Evolutionary conservation across 2,329 filamentous ascomycete species (phyloP), one percentile per base, ranked within the genome.

Genomic region (Colletotrichum sp.): DNA sequence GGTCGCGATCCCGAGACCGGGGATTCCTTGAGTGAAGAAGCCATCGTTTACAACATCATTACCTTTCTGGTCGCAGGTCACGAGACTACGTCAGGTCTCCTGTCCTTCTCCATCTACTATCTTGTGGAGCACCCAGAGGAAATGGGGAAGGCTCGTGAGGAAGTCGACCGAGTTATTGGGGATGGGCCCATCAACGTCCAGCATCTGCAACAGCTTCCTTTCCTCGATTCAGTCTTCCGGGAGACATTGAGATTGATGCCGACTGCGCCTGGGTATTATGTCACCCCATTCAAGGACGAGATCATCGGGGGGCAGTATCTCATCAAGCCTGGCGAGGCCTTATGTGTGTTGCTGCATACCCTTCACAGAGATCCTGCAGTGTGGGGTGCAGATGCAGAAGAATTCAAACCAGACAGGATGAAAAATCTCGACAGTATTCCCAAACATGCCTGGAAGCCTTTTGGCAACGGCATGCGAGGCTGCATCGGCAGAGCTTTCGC

Each of bases 11-110:
- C 90, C 3, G 89, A 91, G 83, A 94, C 93, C 3, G 92, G 93
- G 16, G 85, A 91, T 77, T 87, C 87, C 5, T 86, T 95, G 81
- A 88, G 85, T 0, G 90, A 93, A 77, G 85, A 89, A 6, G 89
- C 86, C 48, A 93, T 94, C 78, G 87, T 90, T 32, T 87, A 93
- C 81, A 94, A 95, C 78, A 90, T 95, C 85, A 91, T 93, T 71
- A 94, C 92, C 0, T 94, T 94, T 79, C 83, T 94, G n/a, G 90
- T 92, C 76, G 92, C 92, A 69, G 90, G 92, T 7, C 92, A 94
- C 78, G 93, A 94, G 77, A 95, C 94, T 0, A 94, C 94, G 0
- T 91, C 92, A 2, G 93, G 93, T 6, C 84, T 93, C 14, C 83
- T 95, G 10, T 90, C 92, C 0, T 95, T 94, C 79, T 84, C 89